These are phyloP conservation scores for Aspergillus felis DNA, from an alignment of 2,329 filamentous ascomycete genomes.

Conservation along the genomic window DNA sequence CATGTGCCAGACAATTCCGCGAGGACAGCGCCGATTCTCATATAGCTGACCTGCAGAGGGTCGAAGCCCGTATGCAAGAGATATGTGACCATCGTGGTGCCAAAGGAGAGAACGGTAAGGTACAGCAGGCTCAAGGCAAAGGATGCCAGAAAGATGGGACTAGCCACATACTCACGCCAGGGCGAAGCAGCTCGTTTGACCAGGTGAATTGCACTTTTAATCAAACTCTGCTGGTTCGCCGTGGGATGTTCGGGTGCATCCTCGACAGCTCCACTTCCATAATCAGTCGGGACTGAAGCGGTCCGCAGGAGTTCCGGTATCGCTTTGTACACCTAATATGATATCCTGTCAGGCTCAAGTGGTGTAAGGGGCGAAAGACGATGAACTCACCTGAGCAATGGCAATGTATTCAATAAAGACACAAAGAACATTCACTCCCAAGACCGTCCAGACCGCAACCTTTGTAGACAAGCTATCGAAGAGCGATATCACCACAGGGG, in stretches of 20 bases:
- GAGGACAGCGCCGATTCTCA: constrained; percentile 45
- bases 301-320: constrained; percentile 16
- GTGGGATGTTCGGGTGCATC: constrained; percentile 12
- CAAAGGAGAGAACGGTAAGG: constrained; percentile 54
- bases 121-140: constrained; percentile 50
- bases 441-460: constrained; percentile 46
- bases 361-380: background rate
- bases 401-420: constrained; percentile 39
- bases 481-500: constrained; percentile 50
- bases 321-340: constrained; percentile 15
- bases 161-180: constrained; percentile 26
- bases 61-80: constrained; percentile 49
- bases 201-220: background rate
- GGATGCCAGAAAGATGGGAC: constrained; percentile 42
- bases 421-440: constrained; percentile 42
- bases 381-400: constrained; percentile 31
- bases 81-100: constrained; percentile 54
- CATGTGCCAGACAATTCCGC: constrained; percentile 55
- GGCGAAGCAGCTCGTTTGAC: constrained; percentile 10
- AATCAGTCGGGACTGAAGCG: background rate
- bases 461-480: constrained; percentile 43
- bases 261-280: background rate
- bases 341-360: background rate
- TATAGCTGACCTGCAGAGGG: constrained; percentile 45
- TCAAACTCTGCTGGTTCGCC: constrained; percentile 31